Conservation (phyloP, 345 rosid species). For the Sisymbrium altissimum region DNA sequence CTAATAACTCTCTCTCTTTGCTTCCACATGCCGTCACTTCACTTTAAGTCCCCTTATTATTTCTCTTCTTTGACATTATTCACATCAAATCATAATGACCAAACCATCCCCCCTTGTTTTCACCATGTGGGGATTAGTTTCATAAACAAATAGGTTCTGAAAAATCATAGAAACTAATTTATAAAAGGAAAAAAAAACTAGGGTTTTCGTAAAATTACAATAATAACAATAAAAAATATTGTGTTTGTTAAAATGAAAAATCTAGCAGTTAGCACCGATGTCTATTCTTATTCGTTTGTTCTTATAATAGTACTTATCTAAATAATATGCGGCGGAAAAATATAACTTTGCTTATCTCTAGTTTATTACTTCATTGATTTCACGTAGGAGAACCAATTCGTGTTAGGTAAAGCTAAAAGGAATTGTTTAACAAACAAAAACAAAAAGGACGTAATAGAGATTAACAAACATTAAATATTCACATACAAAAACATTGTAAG, state of each 20-base stretch:
- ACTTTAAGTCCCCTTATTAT: background rate
- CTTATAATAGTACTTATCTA: constrained; percentile 12
- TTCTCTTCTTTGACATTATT: background rate
- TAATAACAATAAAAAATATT: background rate
- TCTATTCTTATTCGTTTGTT: constrained; percentile 6
- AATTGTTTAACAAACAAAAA: background rate
- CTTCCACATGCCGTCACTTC: constrained; percentile 36
- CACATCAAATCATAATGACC: background rate
- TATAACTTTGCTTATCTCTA: background rate
- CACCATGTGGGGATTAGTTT: background rate
- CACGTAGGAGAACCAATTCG: background rate
- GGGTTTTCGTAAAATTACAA: background rate
- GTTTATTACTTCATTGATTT: background rate
- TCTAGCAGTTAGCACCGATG: too few relatives aligned
- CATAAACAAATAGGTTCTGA: background rate
- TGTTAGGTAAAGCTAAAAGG: constrained; percentile 18
- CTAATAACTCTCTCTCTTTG: constrained; percentile 12
- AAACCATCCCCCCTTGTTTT: constrained; percentile 6
- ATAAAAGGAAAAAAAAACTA: too few relatives aligned
- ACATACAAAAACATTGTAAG: background rate
- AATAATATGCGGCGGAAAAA: constrained; percentile 11
- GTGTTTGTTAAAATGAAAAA: background rate
- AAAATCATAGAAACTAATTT: background rate
- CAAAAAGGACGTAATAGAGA: background rate
- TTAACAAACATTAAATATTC: background rate